Percentiles rank a stretch among this genome's conserved stretches.
Evolutionary conservation across 2,329 filamentous ascomycete genomes (phyloP).

Genomic region (Calonectria hongkongensis): DNA sequence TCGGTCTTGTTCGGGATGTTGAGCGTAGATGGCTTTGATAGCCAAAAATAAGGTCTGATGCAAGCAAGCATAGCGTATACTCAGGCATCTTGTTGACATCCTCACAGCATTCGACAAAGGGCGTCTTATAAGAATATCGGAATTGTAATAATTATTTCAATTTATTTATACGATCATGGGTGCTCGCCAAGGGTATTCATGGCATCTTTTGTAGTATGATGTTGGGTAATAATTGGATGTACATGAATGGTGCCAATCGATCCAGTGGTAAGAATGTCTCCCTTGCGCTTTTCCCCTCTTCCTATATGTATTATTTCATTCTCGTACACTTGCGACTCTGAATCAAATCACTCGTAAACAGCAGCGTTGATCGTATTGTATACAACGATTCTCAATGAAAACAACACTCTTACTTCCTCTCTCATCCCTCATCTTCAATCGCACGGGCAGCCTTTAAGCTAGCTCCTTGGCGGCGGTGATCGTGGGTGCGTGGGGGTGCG

Average conservation of each 20-base stretch:
- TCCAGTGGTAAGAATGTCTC: too few relatives aligned
- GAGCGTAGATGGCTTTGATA: neutral
- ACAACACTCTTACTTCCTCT: neutral
- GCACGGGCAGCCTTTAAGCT: neutral
- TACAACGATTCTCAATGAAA: too few relatives aligned
- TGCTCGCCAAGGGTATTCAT: neutral
- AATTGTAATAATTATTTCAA: neutral
- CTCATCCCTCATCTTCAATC: too few relatives aligned
- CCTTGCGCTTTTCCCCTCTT: too few relatives aligned
- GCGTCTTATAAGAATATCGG: neutral
- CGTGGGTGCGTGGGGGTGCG: neutral
- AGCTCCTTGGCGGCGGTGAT: conserved; percentile 10
- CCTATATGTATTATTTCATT: neutral
- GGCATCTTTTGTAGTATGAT: too few relatives aligned
- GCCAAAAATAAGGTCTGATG: too few relatives aligned
- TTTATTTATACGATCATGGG: neutral
- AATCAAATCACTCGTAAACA: neutral
- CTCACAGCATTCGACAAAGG: neutral
- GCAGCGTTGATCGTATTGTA: neutral
- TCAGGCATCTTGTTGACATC: neutral
- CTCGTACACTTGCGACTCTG: neutral
- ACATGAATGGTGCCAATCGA: too few relatives aligned
- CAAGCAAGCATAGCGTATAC: neutral
- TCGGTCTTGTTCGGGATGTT: neutral
- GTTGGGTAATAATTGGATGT: too few relatives aligned